Percentiles rank a stretch among this genome's conserved stretches.
Evolutionary conservation across 139 green algal genomes (phyloP).

Genomic region (Tetratostichococcus sp.): DNA sequence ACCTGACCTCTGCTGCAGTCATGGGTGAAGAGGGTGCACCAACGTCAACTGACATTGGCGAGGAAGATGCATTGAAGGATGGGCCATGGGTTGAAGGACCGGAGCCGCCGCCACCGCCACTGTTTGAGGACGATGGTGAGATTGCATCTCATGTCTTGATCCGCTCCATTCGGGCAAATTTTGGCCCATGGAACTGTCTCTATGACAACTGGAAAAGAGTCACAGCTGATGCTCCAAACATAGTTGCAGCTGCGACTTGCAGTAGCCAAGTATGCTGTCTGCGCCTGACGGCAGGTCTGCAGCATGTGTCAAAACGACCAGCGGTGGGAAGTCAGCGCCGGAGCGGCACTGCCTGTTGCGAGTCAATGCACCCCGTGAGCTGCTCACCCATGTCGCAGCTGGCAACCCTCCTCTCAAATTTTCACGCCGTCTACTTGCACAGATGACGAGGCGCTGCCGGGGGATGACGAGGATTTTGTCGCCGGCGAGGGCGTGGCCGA

Average conservation of each 20-base stretch:
- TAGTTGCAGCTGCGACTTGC: no score
- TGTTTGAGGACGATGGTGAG: neutral
- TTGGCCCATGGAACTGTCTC: no score
- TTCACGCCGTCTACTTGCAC: neutral
- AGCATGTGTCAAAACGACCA: no score
- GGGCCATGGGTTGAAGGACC: neutral
- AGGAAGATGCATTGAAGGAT: neutral
- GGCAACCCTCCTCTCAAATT: neutral
- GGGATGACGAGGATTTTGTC: neutral
- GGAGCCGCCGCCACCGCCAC: no score
- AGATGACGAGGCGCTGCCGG: neutral
- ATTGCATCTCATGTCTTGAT: neutral
- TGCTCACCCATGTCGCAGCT: neutral
- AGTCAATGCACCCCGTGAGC: no score
- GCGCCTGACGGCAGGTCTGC: no score
- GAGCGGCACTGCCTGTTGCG: no score
- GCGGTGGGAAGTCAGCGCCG: no score
- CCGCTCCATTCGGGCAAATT: no score
- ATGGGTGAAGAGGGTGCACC: neutral
- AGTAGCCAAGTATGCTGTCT: no score
- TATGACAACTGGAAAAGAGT: no score
- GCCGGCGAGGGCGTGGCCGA: neutral
- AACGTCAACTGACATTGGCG: neutral
- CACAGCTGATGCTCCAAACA: no score
- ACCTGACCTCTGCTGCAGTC: neutral